These are phyloP conservation scores for Chimonanthus praecox DNA, from an alignment of 164 flowering plant genomes.

Conservation along the genomic window DNA sequence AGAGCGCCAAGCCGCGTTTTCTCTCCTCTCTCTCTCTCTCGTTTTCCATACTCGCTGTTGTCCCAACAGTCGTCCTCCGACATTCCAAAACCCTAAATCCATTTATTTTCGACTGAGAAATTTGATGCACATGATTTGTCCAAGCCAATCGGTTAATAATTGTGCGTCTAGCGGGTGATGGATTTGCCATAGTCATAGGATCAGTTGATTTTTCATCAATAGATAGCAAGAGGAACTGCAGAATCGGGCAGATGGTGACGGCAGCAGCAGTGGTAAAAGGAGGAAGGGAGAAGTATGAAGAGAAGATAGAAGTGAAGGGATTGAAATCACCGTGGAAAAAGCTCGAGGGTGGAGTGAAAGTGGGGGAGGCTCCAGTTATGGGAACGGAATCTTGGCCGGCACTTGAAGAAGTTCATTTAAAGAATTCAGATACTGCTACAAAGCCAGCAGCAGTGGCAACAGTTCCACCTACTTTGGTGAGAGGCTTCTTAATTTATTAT, in stretches of 20 bases:
- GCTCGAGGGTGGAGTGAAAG: slow-evolving; percentile 16
- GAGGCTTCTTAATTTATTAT: not conserved
- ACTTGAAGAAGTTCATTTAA: slow-evolving; percentile 29
- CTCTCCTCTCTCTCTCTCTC: not conserved
- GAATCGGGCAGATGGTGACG: not conserved
- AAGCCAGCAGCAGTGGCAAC: not conserved
- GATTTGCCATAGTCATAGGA: not conserved
- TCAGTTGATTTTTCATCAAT: not conserved
- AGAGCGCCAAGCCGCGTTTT: not conserved
- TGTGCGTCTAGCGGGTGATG: not conserved
- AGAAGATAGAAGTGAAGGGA: slow-evolving; percentile 22
- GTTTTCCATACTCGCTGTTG: not conserved
- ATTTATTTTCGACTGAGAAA: not conserved
- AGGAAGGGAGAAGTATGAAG: not conserved
- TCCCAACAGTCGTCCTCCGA: no score
- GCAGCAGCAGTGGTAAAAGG: slow-evolving; percentile 4
- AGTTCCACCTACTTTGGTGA: not conserved
- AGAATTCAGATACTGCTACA: slow-evolving; percentile 21
- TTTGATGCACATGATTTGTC: not conserved
- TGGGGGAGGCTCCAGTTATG: slow-evolving; percentile 37
- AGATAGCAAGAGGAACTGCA: not conserved
- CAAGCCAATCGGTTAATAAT: not conserved
- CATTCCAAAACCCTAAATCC: not conserved
- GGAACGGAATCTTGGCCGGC: slow-evolving; percentile 69
- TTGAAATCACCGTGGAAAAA: slow-evolving; percentile 56